Evolutionary conservation across 2,329 filamentous ascomycete species (phyloP), one percentile per base, ranked within the genome.

Genomic region (Neoscytalidium dimidiatum): DNA sequence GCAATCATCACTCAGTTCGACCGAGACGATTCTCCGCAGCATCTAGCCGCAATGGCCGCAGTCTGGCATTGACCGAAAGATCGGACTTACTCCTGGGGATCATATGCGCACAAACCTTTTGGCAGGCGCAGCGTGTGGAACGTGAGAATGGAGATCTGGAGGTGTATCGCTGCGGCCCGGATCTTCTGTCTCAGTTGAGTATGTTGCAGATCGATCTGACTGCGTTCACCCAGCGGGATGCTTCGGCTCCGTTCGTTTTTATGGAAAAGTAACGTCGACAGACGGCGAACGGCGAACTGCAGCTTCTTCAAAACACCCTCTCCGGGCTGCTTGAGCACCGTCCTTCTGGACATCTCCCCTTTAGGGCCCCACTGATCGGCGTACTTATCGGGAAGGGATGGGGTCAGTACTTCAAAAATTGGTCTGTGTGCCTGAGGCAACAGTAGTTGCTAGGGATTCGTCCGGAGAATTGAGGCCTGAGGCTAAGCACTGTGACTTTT

Each of bases 281-380:
- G n/a, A n/a, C n/a, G n/a, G n/a, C n/a, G n/a, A n/a, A n/a, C n/a
- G n/a, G n/a, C n/a, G n/a, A n/a, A n/a, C n/a, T n/a, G n/a, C n/a
- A n/a, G n/a, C n/a, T n/a, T n/a, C n/a, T n/a, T n/a, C n/a, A n/a
- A n/a, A n/a, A n/a, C n/a, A n/a, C n/a, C n/a, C n/a, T n/a, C n/a
- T 7, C 19, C 4, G 9, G 44, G 19, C 9, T 26, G 23, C 3
- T 23, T 23, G 44, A 48, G 44, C 6, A 48, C n/a, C n/a, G n/a
- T n/a, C n/a, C n/a, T n/a, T n/a, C n/a, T n/a, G n/a, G 14, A 17
- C 4, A 13, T 44, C 33, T 8, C 21, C 33, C 35, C 26, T 57
- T 53, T 35, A 8, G 6, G 7, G 53, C 35, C 35, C 53, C 53
- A 58, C 53, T 44, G 38, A 58, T 58, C 53, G 53, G 21, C 53